phyloP scores from a whole-genome alignment of 805 yeast species.

The Lipomyces oligophaga region DNA sequence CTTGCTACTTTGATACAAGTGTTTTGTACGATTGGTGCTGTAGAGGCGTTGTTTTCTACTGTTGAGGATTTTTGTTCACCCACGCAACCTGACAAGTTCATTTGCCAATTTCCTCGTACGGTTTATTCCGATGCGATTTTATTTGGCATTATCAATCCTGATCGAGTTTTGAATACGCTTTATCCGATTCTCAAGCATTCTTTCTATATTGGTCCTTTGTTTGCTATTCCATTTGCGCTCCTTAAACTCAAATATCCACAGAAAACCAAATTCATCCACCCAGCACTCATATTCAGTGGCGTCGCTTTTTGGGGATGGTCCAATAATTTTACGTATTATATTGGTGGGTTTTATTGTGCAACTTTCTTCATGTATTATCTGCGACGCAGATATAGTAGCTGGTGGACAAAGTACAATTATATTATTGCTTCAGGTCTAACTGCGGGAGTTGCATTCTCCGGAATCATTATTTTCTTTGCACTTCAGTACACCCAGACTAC shows the following conservation, averaged over 20 bases:
- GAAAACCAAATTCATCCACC: conserved; percentile 3
- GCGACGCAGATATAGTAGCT: conserved; percentile 51
- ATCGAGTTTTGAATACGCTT: conserved; percentile 10
- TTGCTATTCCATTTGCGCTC: conserved; percentile 13
- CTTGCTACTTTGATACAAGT: conserved; percentile 14
- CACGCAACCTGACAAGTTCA: conserved; percentile 14
- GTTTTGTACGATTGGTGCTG: conserved; percentile 13
- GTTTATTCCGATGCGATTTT: conserved; percentile 16
- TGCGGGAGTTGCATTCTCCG: conserved; percentile 55
- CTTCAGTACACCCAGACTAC: conserved; percentile 38
- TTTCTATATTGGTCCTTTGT: conserved; percentile 11
- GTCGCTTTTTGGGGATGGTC: conserved; percentile 11
- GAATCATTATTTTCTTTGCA: conserved; percentile 52
- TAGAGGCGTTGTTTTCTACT: conserved; percentile 10
- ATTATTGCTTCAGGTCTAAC: conserved; percentile 62
- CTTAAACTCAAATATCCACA: conserved; percentile 8
- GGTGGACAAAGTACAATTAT: conserved; percentile 77
- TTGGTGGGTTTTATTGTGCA: conserved; percentile 37
- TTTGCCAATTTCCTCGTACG: conserved; percentile 10
- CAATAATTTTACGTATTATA: conserved; percentile 12
- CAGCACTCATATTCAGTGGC: conserved; percentile 7
- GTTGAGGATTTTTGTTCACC: conserved; percentile 11
- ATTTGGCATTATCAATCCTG: conserved; percentile 16
- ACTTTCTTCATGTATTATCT: conserved; percentile 54
- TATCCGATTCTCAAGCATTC: conserved; percentile 13